A percentile compares a stretch with the other conserved stretches of the same genome.
Conservation (phyloP, 2,329 filamentous ascomycete species). For the Neodidymelliopsis sp. region DNA sequence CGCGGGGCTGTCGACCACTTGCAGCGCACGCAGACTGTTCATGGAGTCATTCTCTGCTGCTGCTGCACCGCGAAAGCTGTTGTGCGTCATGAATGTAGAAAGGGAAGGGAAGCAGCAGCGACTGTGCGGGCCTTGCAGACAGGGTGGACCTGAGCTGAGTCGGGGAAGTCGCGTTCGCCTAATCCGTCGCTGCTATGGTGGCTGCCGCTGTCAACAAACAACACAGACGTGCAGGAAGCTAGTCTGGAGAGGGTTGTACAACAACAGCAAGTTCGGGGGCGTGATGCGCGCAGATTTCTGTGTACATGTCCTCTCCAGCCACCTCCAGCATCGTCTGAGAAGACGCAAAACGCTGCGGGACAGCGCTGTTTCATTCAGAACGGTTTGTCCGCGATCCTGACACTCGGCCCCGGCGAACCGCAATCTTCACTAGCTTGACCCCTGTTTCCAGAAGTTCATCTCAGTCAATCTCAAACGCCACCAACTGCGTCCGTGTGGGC, state of each 20-base stretch:
- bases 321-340: conserved; percentile 5
- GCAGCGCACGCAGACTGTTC: conserved; percentile 31
- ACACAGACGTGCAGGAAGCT: conserved; percentile 18
- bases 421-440: conserved; percentile 22
- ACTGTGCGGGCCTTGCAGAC: conserved; percentile 23
- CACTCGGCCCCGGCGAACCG: conserved; percentile 17
- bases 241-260: conserved; percentile 11
- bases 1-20: conserved; percentile 31
- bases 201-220: conserved; percentile 19
- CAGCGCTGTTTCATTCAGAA: conserved; percentile 20
- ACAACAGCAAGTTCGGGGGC: too few relatives aligned
- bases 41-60: conserved; percentile 35
- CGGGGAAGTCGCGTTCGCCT: conserved; percentile 18
- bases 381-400: conserved; percentile 12
- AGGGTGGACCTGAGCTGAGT: conserved; percentile 11
- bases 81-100: conserved; percentile 25
- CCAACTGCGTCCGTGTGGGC: conserved; percentile 17
- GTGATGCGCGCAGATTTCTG: conserved; percentile 6
- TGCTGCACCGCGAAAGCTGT: conserved; percentile 23
- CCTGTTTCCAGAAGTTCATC: conserved; percentile 21
- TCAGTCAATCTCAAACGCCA: conserved; percentile 20
- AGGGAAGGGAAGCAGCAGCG: conserved; percentile 16
- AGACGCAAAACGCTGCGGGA: conserved; percentile 2
- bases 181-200: neutral
- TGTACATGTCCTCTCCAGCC: conserved; percentile 11